Evolutionary conservation across 768 basidiomycete genomes (phyloP), one percentile per base, ranked within the genome.

Genomic region (Calocybe indica): DNA sequence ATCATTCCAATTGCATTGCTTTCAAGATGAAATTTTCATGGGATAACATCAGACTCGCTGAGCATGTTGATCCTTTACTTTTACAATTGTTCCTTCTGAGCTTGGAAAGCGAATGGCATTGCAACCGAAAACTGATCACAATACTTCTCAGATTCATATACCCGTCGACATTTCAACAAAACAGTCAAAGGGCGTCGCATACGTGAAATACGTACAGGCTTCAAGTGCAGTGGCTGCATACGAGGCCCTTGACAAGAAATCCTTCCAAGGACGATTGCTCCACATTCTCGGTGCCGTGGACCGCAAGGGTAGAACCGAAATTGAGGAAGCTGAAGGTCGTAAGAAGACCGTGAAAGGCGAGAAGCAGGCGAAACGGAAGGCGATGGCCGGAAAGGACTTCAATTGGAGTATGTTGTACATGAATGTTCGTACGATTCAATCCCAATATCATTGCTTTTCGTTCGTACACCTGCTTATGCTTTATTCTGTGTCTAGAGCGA

Each of bases 391-490:
- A 31, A 83, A 83, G 52, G 87, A 86, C 48, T 92, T 93, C 60
- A 92, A 91, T 63, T 95, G 92, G 92, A 82, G 85, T 45, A 87
- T 92, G 76, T 62, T 98, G 48, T 97, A 93, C 61, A 93, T 97
- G 91, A 98, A 97, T 74, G 95, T 96, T 71, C 66, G 91, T 84
- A 38, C 15, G 40, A 45, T 47, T 40, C 43, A 47, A 33, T 43
- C 43, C 34, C 37, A 14, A n/a, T 47, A 46, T 48, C 29, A 40
- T 47, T 32, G 39, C 52, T 56, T 6, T 50, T 50, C 50, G 5
- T 7, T 34, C 12, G 9, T 5, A 1, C 13, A 43, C 31, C n/a
- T 7, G 7, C 10, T 60, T 61, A 47, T 51, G 53, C 37, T 50
- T 51, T 47, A 51, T 42, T 36, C 34, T 39, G 13, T 31, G 35